phyloP scores from a whole-genome alignment of 2,329 filamentous ascomycete genomes.

The Ceratocystis huliohia region DNA sequence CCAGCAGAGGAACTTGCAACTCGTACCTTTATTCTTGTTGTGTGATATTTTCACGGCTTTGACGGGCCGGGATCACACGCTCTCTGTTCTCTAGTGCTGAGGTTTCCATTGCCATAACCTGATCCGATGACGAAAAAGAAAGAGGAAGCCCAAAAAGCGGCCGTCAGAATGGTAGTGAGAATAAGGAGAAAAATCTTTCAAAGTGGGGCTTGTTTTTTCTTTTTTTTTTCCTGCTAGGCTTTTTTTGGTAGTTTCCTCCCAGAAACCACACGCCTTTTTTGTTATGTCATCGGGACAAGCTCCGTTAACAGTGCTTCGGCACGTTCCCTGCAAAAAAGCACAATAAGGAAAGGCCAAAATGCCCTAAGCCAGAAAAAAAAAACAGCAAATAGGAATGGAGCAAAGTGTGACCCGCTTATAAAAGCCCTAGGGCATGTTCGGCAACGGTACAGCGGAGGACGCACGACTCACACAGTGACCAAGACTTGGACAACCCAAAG shows the following conservation, averaged over 20 bases:
- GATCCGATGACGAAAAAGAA: neutral
- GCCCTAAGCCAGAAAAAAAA: neutral
- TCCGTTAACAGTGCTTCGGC: neutral
- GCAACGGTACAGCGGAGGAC: too few relatives aligned
- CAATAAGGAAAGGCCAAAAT: neutral
- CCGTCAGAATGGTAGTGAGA: too few relatives aligned
- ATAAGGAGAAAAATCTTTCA: neutral
- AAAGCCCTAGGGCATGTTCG: too few relatives aligned
- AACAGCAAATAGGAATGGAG: neutral
- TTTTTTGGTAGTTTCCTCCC: neutral
- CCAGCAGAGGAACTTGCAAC: neutral
- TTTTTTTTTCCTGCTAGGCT: neutral
- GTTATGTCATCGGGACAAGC: neutral
- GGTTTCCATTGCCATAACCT: neutral
- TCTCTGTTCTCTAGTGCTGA: neutral
- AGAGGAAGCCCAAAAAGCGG: neutral
- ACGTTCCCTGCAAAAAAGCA: neutral
- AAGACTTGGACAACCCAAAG: too few relatives aligned
- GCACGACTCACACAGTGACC: too few relatives aligned
- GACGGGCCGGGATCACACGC: neutral
- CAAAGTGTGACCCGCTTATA: too few relatives aligned
- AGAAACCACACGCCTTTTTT: neutral
- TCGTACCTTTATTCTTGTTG: neutral
- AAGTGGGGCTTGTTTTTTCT: neutral
- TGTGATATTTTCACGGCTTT: neutral